Conservation (phyloP, 805 yeast genomes). For the Ogataea trehaloabstinens region DNA sequence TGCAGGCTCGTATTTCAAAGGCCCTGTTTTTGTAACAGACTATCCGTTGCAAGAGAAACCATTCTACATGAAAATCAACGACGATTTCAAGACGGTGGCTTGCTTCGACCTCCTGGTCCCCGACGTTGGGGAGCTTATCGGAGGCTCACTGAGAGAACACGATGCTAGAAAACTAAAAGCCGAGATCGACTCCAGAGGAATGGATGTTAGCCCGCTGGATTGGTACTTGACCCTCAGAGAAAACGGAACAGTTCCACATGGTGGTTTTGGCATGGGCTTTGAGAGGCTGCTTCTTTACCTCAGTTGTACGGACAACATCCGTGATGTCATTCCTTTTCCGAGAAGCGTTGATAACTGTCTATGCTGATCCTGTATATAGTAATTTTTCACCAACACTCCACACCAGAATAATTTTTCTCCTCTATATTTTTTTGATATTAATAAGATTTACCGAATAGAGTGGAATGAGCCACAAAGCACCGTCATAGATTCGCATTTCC, state of each 20-base stretch:
- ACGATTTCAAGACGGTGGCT: conserved; percentile 61
- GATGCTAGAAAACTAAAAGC: conserved; percentile 42
- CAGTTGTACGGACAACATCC: conserved; percentile 71
- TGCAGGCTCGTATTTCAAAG: conserved; percentile 62
- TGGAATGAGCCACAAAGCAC: background rate
- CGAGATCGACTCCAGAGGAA: conserved; percentile 52
- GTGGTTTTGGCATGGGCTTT: conserved; percentile 96
- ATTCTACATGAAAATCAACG: conserved; percentile 78
- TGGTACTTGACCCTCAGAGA: conserved; percentile 81
- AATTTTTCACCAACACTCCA: background rate
- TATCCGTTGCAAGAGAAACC: conserved; percentile 82
- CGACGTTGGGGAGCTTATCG: conserved; percentile 88
- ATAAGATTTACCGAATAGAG: too few relatives aligned
- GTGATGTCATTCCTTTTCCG: conserved; percentile 87
- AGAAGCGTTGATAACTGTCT: conserved; percentile 58
- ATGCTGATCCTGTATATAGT: conserved; percentile 31
- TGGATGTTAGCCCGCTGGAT: conserved; percentile 57
- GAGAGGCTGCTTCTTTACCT: conserved; percentile 79
- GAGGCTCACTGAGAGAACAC: conserved; percentile 92
- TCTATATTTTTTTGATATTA: too few relatives aligned
- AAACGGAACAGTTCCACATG: conserved; percentile 88
- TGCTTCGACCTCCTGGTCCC: conserved; percentile 91
- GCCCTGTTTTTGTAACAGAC: conserved; percentile 86
- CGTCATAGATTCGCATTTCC: background rate
- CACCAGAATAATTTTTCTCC: background rate